Evolutionary conservation across 148 eudicot species (phyloP), one percentile per base, ranked within the genome.

Genomic region (Selenicereus undatus): DNA sequence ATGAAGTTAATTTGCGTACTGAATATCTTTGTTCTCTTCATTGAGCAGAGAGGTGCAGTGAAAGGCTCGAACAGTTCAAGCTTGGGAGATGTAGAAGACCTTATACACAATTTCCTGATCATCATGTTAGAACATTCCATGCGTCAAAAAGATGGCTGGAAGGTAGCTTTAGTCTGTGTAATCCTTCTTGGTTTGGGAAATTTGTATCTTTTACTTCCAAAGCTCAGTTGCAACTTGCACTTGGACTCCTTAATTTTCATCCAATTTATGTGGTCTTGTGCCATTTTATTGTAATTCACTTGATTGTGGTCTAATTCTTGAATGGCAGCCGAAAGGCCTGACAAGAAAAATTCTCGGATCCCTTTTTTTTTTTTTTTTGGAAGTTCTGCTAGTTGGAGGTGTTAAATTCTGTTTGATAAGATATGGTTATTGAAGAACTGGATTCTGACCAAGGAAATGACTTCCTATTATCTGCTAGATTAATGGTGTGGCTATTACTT

Each of bases 141-240:
- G 99, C 93, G 99, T 84, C 94, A 88, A 79, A 96, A 96, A 87
- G 98, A 96, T 89, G 99, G 99, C 78, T 96, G 99, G 99, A 90
- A 91, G 99, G 99, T 94, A 76, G 52, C 79, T 81, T 80, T 71
- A 52, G 60, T 54, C 71, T n/a, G 42, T 65, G 36, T 56, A 43
- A 26, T 73, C 14, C n/a, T 58, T 80, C 10, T 58, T 36, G 27
- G n/a, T 48, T 71, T 52, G 32, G 32, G 48, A 12, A 10, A 75
- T 60, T 30, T 51, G 64, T 39, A 11, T 64, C 1, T 65, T 62
- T 17, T 66, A 66, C 14, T 32, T 66, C 22, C 36, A 27, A 66
- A 66, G 35, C 27, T 66, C 22, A 27, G 71, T 32, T 26, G 30
- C 71, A 27, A 27, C 35, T 32, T 26, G 30, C 36, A 27, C 0